phyloP scores from a whole-genome alignment of 441 rosid genomes.

The Gossypium lobatum region DNA sequence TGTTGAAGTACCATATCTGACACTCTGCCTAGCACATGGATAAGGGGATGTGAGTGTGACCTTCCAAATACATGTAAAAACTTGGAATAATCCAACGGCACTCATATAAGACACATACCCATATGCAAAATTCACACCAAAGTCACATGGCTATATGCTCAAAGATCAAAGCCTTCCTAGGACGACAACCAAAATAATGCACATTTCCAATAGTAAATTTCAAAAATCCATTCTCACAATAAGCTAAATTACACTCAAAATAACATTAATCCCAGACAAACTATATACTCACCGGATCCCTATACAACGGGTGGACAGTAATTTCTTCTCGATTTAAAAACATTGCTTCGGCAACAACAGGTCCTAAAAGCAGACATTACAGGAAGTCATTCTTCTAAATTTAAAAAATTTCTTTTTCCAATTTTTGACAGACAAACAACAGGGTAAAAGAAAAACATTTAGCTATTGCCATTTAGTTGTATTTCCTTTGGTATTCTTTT shows the following conservation, averaged over 20 bases:
- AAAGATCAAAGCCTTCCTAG: background rate
- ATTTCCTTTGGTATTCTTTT: too few species aligned
- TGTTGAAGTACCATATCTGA: background rate
- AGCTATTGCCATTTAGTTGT: background rate
- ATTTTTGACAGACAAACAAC: background rate
- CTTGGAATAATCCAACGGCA: background rate
- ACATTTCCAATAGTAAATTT: background rate
- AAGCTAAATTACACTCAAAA: background rate
- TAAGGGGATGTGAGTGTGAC: background rate
- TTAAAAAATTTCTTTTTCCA: background rate
- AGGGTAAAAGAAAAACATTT: background rate
- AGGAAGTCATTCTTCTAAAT: background rate
- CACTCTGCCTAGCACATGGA: background rate
- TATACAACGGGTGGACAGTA: constrained; percentile 74
- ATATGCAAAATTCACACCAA: background rate
- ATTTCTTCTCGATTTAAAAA: constrained; percentile 87
- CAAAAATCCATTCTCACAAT: background rate
- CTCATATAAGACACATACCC: background rate
- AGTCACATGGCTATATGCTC: background rate
- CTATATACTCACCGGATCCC: constrained; percentile 73
- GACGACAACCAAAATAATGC: background rate
- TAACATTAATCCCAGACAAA: background rate
- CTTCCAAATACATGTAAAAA: background rate
- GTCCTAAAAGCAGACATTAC: constrained; percentile 44
- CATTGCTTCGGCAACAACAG: constrained; percentile 93